These are phyloP conservation scores for Nicotiana attenuata DNA, from an alignment of 257 asterid genomes.

Conservation along the genomic window DNA sequence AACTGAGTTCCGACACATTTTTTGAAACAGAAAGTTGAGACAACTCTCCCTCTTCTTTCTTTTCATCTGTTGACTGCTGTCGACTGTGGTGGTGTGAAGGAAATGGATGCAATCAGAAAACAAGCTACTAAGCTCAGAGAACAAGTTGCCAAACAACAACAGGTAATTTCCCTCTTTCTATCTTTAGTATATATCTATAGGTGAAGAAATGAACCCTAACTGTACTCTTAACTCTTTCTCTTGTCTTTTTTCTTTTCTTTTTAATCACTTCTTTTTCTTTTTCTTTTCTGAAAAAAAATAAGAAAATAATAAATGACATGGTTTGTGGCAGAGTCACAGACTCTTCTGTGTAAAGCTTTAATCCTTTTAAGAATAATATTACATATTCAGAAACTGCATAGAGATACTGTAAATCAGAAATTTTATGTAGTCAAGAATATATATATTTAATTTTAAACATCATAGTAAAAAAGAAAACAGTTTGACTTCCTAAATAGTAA, in stretches of 20 bases:
- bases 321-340: too few relatives aligned
- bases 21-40: not conserved
- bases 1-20: not conserved
- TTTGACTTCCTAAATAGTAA: not conserved
- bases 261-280: too few relatives aligned
- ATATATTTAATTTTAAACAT: too few relatives aligned
- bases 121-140: constrained; percentile 77
- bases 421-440: too few relatives aligned
- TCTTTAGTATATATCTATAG: not conserved
- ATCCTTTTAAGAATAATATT: too few relatives aligned
- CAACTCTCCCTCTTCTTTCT: not conserved
- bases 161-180: constrained; percentile 25
- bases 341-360: too few relatives aligned
- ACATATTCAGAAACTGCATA: too few relatives aligned
- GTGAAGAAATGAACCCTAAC: not conserved
- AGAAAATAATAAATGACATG: too few relatives aligned
- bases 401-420: too few relatives aligned
- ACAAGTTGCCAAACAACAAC: constrained; percentile 73
- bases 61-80: not conserved
- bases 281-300: too few relatives aligned
- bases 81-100: not conserved
- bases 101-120: constrained; percentile 67
- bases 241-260: too few relatives aligned
- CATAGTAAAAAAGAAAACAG: not conserved
- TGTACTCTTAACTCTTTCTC: not conserved